These are phyloP conservation scores for Cladobotryum protrusum DNA, from an alignment of 2,329 filamentous ascomycete species.

Conservation along the genomic window DNA sequence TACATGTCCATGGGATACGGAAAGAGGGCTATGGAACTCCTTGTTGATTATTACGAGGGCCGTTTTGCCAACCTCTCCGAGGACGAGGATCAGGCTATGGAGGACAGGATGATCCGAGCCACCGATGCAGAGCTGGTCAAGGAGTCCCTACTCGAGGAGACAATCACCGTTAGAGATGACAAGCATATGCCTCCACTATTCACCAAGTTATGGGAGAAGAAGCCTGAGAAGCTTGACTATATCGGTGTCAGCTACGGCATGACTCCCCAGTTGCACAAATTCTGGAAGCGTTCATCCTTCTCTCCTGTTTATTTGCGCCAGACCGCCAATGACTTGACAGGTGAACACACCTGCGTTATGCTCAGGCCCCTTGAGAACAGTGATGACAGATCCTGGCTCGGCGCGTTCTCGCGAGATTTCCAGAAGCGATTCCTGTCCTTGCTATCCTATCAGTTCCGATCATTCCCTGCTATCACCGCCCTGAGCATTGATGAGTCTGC, in stretches of 20 bases:
- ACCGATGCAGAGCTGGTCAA: slow-evolving; percentile 76
- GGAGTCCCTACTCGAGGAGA: slow-evolving; percentile 72
- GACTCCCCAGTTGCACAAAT: slow-evolving; percentile 81
- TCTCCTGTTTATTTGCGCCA: slow-evolving; percentile 89
- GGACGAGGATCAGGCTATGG: slow-evolving; percentile 45
- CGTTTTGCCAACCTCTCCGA: slow-evolving; percentile 84
- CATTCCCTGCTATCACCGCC: slow-evolving; percentile 70
- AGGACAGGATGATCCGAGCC: slow-evolving; percentile 66
- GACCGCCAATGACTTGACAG: slow-evolving; percentile 92
- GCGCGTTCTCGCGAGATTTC: slow-evolving; percentile 87
- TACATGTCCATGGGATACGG: slow-evolving; percentile 92
- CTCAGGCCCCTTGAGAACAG: slow-evolving; percentile 66
- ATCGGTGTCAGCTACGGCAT: slow-evolving; percentile 93
- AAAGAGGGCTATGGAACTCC: slow-evolving; percentile 75
- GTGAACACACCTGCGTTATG: slow-evolving; percentile 98
- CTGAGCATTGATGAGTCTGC: slow-evolving; percentile 86
- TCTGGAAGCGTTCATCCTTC: slow-evolving; percentile 89
- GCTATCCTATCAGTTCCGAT: slow-evolving; percentile 85
- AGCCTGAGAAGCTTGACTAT: slow-evolving; percentile 78
- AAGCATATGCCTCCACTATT: slow-evolving; percentile 91
- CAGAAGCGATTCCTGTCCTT: slow-evolving; percentile 87
- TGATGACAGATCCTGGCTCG: slow-evolving; percentile 76
- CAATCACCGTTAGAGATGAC: slow-evolving; percentile 85
- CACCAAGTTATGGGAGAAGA: slow-evolving; percentile 76
- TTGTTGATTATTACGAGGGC: slow-evolving; percentile 90